These are phyloP conservation scores for Kurtzmaniella quercitrusa DNA, from an alignment of 1,139 yeast genomes.

Conservation along the genomic window DNA sequence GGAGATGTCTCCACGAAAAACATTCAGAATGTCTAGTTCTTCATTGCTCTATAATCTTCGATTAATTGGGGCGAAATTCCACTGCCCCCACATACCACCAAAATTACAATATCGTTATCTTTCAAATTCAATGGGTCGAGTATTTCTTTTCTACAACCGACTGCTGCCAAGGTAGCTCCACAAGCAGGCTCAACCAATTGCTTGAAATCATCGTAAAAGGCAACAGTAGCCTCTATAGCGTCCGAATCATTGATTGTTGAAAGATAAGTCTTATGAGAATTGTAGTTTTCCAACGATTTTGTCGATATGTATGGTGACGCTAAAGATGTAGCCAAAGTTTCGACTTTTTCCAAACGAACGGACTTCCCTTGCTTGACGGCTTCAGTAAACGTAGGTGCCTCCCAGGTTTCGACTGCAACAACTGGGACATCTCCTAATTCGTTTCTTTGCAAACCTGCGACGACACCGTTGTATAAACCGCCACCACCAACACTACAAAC, in stretches of 20 bases:
- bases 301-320: slow-evolving; percentile 37
- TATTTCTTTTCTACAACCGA: slow-evolving; percentile 19
- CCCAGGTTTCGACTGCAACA: slow-evolving; percentile 33
- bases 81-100: slow-evolving; percentile 41
- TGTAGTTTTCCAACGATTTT: slow-evolving; percentile 24
- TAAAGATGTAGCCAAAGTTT: slow-evolving; percentile 37
- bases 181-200: slow-evolving; percentile 39
- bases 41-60: slow-evolving; percentile 11
- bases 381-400: slow-evolving; percentile 35
- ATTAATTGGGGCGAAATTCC: slow-evolving; percentile 22
- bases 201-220: slow-evolving; percentile 20
- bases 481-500: slow-evolving; percentile 46
- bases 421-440: slow-evolving; percentile 19
- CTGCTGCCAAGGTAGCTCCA: slow-evolving; percentile 34
- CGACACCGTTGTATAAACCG: slow-evolving; percentile 38
- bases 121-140: slow-evolving; percentile 18
- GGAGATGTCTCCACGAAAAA: no score
- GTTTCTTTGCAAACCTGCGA: slow-evolving; percentile 25
- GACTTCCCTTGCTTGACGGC: slow-evolving; percentile 27
- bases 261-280: slow-evolving; percentile 17
- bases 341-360: slow-evolving; percentile 25
- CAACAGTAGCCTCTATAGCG: slow-evolving; percentile 28
- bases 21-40: background rate
- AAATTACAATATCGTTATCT: slow-evolving; percentile 29
- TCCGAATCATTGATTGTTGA: slow-evolving; percentile 34